Base-by-base conservation (phyloP, 2,329 filamentous ascomycete species). In the Sporothrix inflata region DNA sequence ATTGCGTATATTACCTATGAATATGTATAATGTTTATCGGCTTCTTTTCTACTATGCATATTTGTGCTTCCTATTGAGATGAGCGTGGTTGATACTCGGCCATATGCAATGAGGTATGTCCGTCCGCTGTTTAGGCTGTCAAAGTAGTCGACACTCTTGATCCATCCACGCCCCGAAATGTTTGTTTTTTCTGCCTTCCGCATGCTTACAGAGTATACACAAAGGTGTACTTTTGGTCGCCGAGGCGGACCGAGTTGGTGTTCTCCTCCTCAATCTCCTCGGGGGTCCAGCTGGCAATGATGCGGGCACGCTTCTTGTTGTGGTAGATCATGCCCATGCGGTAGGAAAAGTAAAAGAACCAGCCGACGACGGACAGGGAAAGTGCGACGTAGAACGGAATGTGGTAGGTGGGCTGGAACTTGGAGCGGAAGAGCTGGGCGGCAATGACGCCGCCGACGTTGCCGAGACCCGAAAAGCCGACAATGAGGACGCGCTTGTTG, bases 381-480 rank as follows among this genome's bases (percentile, higher is more conserved):
- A 68, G 65, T 1, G 65, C 42, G 45, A 53, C 47, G 27, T 68
- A 68, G 16, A 68, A 68, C 2, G 65, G 45, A 53, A 68, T 27
- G 19, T 53, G 45, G 47, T 68, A 68, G 21, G 42, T 68, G 12
- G 65, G 65, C 47, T 47, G 40, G 65, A 19, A 68, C 65, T 68
- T 51, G 24, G 65, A 69, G 45, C 45, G 47, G 66, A 69, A 69
- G 19, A 69, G 47, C 27, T 69, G 66, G 24, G 16, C 27, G 5
- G 66, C 66, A 69, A 69, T 69, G 30, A 69, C 66, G n/a, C 66
- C 66, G 9, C 47, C 66, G 42, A 69, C 21, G n/a, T 69, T 69
- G 14, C 66, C 66, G 0, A 51, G 45, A n/a, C 66, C 66, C 16
- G 45, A 49, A 19, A 55, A 47, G 47, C 66, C 66, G 14, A 69